Percentiles rank a stretch among this genome's conserved stretches.
These are phyloP conservation scores for Neophaeococcomyces aloes DNA, from an alignment of 2,329 filamentous ascomycete species.

Conservation along the genomic window DNA sequence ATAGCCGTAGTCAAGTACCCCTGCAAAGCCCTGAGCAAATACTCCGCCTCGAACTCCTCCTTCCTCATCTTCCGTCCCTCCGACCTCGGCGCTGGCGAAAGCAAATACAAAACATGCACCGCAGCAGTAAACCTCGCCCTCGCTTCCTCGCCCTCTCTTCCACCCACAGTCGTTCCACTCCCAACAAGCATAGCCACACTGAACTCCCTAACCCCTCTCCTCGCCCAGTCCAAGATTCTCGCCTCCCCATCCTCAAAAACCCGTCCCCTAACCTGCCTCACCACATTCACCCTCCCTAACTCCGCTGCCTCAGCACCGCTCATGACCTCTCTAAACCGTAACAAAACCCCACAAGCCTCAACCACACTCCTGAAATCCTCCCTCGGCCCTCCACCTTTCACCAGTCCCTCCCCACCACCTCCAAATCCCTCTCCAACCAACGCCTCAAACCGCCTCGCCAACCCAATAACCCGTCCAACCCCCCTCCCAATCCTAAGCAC, in stretches of 20 bases:
- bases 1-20: constrained; percentile 71
- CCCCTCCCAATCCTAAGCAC: constrained; percentile 66
- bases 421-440: constrained; percentile 59
- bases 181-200: constrained; percentile 51
- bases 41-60: constrained; percentile 50
- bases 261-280: constrained; percentile 59
- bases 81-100: constrained; percentile 54
- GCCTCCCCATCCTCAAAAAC: constrained; percentile 63
- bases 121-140: constrained; percentile 64
- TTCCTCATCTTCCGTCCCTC: constrained; percentile 32
- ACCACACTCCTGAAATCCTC: constrained; percentile 71
- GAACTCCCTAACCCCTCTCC: constrained; percentile 75
- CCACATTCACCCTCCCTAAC: constrained; percentile 61
- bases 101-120: constrained; percentile 64
- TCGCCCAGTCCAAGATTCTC: constrained; percentile 59
- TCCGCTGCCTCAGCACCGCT: constrained; percentile 66
- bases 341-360: constrained; percentile 67
- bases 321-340: constrained; percentile 58
- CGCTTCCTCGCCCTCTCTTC: constrained; percentile 59
- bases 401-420: constrained; percentile 6
- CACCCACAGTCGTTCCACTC: constrained; percentile 14
- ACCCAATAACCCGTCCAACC: constrained; percentile 65
- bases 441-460: constrained; percentile 79
- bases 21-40: constrained; percentile 68
- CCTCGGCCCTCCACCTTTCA: constrained; percentile 31